Conservation (phyloP, 2,329 filamentous ascomycete genomes). For the Rhynchosporium secalis region DNA sequence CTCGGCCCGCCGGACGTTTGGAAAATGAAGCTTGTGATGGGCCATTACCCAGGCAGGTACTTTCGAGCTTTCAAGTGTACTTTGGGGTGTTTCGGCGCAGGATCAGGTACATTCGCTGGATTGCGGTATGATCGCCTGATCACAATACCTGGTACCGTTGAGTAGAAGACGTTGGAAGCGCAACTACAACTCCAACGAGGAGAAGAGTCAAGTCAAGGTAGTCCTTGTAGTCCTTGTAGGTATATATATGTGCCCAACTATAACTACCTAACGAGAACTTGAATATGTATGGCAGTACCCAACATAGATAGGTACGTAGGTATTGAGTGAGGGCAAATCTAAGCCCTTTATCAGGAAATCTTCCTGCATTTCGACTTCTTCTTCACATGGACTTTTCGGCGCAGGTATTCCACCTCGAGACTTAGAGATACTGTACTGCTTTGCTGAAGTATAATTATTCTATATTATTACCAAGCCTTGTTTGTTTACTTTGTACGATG, state of each 20-base stretch:
- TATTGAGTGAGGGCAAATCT: background rate
- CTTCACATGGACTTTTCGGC: no score
- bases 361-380: no score
- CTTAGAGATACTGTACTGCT: background rate
- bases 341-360: no score
- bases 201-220: constrained; percentile 5
- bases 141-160: background rate
- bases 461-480: no score
- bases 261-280: background rate
- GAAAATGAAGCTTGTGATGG: background rate
- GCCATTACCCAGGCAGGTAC: background rate
- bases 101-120: background rate
- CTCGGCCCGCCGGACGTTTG: constrained; percentile 1
- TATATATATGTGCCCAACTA: constrained; percentile 3
- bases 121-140: no score
- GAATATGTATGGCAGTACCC: background rate
- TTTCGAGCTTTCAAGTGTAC: background rate
- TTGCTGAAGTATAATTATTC: no score
- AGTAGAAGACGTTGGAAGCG: constrained; percentile 1
- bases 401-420: background rate
- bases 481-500: no score
- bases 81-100: background rate
- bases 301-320: background rate
- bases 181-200: background rate
- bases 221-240: background rate